Evolutionary conservation across 306 rosid species (phyloP), one percentile per base, ranked within the genome.

Genomic region (Ormosia emarginata): DNA sequence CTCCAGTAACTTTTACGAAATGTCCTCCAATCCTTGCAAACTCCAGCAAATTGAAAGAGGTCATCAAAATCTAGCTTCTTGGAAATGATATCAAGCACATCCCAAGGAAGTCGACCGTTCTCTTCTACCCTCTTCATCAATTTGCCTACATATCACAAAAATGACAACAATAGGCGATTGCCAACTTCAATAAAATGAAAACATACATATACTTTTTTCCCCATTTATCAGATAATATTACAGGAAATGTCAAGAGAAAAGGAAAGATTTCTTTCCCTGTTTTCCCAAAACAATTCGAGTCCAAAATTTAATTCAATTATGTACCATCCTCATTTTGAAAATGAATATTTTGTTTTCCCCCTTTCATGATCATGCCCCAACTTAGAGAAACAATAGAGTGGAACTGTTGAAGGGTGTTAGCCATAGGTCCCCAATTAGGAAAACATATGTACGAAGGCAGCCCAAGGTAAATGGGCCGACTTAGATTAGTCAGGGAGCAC

Each of bases 21-120:
- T 12, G 0, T 2, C 24, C 74, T 47, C 73, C 78, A 69, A 2
- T 7, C 50, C 67, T 59, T 75, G 52, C 52, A 46, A 14, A 50
- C 64, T 71, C 53, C 34, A 71, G 49, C 4, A 73, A 8, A 39
- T 53, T 65, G 44, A n/a, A 82, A 82, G 12, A 75, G 40, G 2
- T 76, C 78, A 14, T 67, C 78, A 2, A 76, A 14, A 37, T 67
- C 77, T 46, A 82, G 6, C 14, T 67, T 67, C 56, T 82, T 29
- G 7, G n/a, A 39, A 18, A 82, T 68, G 29, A 58, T 9, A 6
- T 6, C 34, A 1, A 82, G 36, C 13, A 76, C 37, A 11, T 82
- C 85, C 0, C 2, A 14, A 29, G 85, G 81, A 65, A 82, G 71
- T 7, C 33, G 10, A 33, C 37, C 33, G 12, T n/a, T 6, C 9